A percentile compares a stretch with the other conserved stretches of the same genome.
These are phyloP conservation scores for Ceraceosorus bombacis DNA, from an alignment of 1,284 basidiomycete genomes.

Conservation along the genomic window DNA sequence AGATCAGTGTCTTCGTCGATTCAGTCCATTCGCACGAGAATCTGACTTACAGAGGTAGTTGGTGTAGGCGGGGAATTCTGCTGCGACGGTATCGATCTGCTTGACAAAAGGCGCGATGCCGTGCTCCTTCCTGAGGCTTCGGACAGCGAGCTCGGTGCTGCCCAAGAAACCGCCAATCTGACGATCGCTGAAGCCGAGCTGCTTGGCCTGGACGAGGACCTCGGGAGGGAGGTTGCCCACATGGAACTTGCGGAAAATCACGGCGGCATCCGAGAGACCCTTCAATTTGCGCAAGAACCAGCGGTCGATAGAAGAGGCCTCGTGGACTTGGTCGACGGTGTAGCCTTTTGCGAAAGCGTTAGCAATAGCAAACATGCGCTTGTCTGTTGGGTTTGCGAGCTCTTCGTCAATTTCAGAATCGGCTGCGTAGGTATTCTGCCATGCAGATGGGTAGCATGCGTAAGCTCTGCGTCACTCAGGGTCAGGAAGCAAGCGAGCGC, in stretches of 20 bases:
- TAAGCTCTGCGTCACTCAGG: too few relatives aligned
- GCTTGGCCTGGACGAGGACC: conserved; percentile 76
- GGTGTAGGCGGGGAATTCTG: conserved; percentile 96
- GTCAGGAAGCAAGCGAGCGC: too few relatives aligned
- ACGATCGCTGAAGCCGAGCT: conserved; percentile 90
- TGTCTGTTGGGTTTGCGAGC: conserved; percentile 78
- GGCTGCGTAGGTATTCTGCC: conserved; percentile 61
- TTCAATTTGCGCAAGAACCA: conserved; percentile 92
- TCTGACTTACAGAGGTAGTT: conserved; percentile 65
- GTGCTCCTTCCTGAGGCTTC: conserved; percentile 73
- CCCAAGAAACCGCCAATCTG: conserved; percentile 73
- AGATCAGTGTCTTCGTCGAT: too few relatives aligned
- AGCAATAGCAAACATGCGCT: conserved; percentile 83
- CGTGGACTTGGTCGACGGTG: conserved; percentile 88
- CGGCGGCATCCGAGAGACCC: conserved; percentile 29
- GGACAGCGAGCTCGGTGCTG: conserved; percentile 81
- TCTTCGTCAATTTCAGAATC: conserved; percentile 72
- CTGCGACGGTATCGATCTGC: conserved; percentile 97
- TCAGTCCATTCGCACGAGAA: too few relatives aligned
- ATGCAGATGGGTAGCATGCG: conserved; percentile 38
- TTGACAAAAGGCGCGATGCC: conserved; percentile 86
- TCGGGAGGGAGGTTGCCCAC: conserved; percentile 63
- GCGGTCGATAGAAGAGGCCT: conserved; percentile 93
- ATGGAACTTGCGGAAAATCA: conserved; percentile 57
- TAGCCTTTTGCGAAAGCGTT: conserved; percentile 82